Percentiles rank a stretch among this genome's conserved stretches.
These are phyloP conservation scores for Tuber aestivum DNA, from an alignment of 495 filamentous ascomycete species.

Conservation along the genomic window DNA sequence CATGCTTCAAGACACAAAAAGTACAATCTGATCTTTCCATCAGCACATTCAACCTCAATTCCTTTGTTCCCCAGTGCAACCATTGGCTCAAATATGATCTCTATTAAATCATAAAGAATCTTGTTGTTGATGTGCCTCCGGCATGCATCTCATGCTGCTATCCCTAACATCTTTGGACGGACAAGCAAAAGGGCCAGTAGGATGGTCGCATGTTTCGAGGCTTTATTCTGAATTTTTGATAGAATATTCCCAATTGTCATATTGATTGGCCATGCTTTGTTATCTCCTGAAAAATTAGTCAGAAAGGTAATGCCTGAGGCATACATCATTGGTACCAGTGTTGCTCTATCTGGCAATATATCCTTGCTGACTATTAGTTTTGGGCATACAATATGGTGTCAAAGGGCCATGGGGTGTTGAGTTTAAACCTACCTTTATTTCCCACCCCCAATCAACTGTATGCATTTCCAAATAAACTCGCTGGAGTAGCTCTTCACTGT, in stretches of 20 bases:
- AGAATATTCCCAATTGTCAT: conserved; percentile 22
- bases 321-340: conserved; percentile 16
- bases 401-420: background rate
- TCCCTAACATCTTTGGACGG: background rate
- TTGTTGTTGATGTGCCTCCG: background rate
- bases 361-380: background rate
- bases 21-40: background rate
- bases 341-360: background rate
- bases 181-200: conserved; percentile 16
- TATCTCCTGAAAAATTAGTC: conserved; percentile 20
- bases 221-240: background rate
- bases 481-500: background rate
- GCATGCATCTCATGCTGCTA: background rate
- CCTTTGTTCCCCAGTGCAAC: background rate
- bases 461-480: background rate
- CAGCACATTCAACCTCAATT: background rate
- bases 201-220: background rate
- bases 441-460: background rate
- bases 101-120: background rate
- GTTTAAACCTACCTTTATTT: background rate
- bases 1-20: background rate
- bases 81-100: background rate
- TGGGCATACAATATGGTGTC: background rate
- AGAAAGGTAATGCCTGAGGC: conserved; percentile 10
- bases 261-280: conserved; percentile 25